These are phyloP conservation scores for Tephrocybe sp. DNA, from an alignment of 768 basidiomycete species.

Conservation along the genomic window DNA sequence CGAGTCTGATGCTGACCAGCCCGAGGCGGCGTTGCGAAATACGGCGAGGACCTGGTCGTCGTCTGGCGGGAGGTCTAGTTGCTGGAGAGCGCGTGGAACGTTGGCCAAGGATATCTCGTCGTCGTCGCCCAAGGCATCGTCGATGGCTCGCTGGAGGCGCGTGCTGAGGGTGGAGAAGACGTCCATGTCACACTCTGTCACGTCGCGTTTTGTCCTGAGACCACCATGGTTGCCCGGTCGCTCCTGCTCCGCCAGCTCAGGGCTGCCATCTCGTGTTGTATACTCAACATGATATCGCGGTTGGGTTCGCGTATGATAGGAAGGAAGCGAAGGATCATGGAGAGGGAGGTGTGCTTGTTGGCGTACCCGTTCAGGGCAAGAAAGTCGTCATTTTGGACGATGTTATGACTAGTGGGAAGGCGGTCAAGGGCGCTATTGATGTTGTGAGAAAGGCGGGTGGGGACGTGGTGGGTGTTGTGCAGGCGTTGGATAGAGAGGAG, in stretches of 20 bases:
- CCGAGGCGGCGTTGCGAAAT: constrained; percentile 72
- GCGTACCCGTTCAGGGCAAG: constrained; percentile 76
- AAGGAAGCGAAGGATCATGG: constrained; percentile 97
- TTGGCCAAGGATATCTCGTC: constrained; percentile 50
- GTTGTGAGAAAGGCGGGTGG: constrained; percentile 69
- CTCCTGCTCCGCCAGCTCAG: constrained; percentile 13
- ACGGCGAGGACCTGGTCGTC: constrained; percentile 71
- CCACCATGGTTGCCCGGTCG: constrained; percentile 15
- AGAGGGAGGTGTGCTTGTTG: constrained; percentile 91
- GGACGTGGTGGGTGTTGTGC: constrained; percentile 83
- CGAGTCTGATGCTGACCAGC: constrained; percentile 48
- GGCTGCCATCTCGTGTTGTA: constrained; percentile 75
- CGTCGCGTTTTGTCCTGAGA: constrained; percentile 4
- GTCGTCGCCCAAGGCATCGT: constrained; percentile 46
- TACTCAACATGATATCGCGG: constrained; percentile 53
- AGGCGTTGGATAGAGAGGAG: constrained; percentile 86
- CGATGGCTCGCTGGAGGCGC: constrained; percentile 47
- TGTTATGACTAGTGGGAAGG: constrained; percentile 92
- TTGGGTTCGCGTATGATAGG: constrained; percentile 89
- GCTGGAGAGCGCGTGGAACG: constrained; percentile 60
- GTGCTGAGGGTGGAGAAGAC: constrained; percentile 36
- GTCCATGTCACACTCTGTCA: constrained; percentile 25
- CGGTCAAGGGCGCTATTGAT: constrained; percentile 79
- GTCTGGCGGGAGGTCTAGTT: constrained; percentile 65
- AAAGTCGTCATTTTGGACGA: constrained; percentile 91